Conservation (phyloP, 2,329 filamentous ascomycete genomes). For the Tolypocladium inflatum region DNA sequence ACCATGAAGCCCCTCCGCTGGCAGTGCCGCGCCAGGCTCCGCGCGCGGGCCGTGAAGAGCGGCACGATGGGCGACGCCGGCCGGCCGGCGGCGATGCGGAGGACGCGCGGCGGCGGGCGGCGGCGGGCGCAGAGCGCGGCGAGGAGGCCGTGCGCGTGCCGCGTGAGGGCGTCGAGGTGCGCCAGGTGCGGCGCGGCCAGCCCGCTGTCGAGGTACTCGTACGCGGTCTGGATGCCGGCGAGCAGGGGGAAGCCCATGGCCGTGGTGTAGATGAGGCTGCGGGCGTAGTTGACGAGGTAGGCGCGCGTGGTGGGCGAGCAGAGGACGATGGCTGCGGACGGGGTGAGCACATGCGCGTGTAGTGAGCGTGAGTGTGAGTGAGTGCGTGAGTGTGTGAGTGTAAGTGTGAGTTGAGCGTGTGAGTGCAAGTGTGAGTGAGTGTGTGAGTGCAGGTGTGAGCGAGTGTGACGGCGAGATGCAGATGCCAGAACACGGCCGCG, state of each 20-base stretch:
- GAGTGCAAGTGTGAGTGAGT: no score
- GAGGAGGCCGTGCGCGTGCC: conserved; percentile 36
- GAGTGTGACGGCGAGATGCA: no score
- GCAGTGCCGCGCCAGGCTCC: conserved; percentile 48
- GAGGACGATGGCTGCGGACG: conserved; percentile 40
- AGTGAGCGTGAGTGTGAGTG: no score
- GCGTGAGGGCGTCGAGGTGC: conserved; percentile 22
- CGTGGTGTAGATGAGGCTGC: conserved; percentile 67
- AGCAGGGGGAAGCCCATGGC: conserved; percentile 54
- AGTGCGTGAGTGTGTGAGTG: no score
- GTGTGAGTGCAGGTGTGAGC: no score
- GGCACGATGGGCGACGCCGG: conserved; percentile 57
- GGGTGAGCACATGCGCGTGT: not conserved
- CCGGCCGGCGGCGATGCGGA: conserved; percentile 20
- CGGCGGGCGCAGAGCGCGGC: conserved; percentile 18
- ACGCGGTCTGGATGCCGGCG: conserved; percentile 47
- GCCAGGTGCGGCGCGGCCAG: conserved; percentile 27
- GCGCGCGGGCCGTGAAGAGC: conserved; percentile 46
- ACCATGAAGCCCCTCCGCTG: conserved; percentile 51
- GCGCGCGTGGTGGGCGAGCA: conserved; percentile 48
- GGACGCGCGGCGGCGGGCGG: conserved; percentile 12
- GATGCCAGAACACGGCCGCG: no score
- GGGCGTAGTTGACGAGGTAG: conserved; percentile 67
- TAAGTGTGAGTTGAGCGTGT: no score
- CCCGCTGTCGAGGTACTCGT: conserved; percentile 44